Evolutionary conservation across 495 filamentous ascomycete genomes (phyloP).

Genomic region (Hypoxylon lienhwacheense): DNA sequence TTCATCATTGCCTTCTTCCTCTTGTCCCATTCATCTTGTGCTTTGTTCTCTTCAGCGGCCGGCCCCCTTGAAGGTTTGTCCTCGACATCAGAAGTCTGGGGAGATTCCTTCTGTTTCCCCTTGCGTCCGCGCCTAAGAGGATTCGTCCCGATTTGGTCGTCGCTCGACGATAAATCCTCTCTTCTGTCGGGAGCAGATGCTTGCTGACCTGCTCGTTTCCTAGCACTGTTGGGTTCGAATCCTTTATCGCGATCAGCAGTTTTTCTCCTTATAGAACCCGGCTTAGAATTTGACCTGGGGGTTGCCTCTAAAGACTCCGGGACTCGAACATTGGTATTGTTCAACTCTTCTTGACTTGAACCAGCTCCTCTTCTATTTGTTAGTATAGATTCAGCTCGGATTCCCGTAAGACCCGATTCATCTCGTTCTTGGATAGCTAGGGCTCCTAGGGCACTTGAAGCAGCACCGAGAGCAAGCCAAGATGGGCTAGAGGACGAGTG

Average conservation of each 20-base stretch:
- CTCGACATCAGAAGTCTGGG: constrained; percentile 17
- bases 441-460: constrained; percentile 50
- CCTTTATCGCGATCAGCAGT: constrained; percentile 9
- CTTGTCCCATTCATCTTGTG: constrained; percentile 53
- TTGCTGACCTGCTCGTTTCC: constrained; percentile 20
- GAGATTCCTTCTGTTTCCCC: constrained; percentile 34
- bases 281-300: constrained; percentile 7
- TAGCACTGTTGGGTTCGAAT: constrained; percentile 29
- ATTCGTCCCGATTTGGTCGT: constrained; percentile 20
- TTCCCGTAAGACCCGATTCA: constrained; percentile 11
- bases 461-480: constrained; percentile 50
- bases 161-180: constrained; percentile 22
- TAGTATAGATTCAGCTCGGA: constrained; percentile 16
- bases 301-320: constrained; percentile 11
- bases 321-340: constrained; percentile 9
- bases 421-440: constrained; percentile 36
- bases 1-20: constrained; percentile 63
- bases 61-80: constrained; percentile 41
- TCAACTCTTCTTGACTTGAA: constrained; percentile 16
- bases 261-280: constrained; percentile 19
- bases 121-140: constrained; percentile 17
- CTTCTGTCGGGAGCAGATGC: constrained; percentile 12
- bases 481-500: constrained; percentile 32
- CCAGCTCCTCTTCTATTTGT: constrained; percentile 10
- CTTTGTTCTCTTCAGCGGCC: constrained; percentile 41